phyloP scores from a whole-genome alignment of 805 yeast species.

The Starmerella kuoi region DNA sequence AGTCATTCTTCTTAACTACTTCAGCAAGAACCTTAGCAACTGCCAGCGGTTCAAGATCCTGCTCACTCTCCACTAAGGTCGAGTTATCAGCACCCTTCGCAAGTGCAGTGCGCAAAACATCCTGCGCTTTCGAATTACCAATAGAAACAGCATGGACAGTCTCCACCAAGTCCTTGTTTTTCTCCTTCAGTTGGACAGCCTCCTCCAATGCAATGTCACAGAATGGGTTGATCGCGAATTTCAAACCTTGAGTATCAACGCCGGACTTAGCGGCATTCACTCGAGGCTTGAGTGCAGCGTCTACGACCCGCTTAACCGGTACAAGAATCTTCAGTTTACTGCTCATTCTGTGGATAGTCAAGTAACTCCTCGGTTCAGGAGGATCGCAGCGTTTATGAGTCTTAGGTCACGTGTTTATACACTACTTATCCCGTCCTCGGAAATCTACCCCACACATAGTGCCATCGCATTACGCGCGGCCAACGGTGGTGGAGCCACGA shows the following conservation, averaged over 20 bases:
- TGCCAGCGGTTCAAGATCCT: constrained; percentile 67
- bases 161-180: constrained; percentile 54
- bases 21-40: constrained; percentile 76
- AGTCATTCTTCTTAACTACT: constrained; percentile 53
- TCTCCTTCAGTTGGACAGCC: constrained; percentile 65
- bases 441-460: neutral
- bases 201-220: constrained; percentile 98
- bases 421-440: too few relatives aligned
- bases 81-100: constrained; percentile 92
- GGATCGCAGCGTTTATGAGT: too few relatives aligned
- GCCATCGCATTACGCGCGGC: too few relatives aligned
- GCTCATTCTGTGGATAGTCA: constrained; percentile 11
- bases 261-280: constrained; percentile 77
- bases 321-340: constrained; percentile 49
- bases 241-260: constrained; percentile 77
- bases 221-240: constrained; percentile 89
- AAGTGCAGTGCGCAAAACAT: constrained; percentile 72
- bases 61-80: constrained; percentile 68
- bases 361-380: too few relatives aligned
- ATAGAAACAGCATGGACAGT: constrained; percentile 81
- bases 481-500: too few relatives aligned
- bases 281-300: constrained; percentile 85
- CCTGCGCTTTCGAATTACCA: constrained; percentile 79
- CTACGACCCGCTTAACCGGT: constrained; percentile 91
- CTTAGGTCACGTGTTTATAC: too few relatives aligned